Conservation (phyloP, 2,329 filamentous ascomycete species). For the Fusarium devonianum region DNA sequence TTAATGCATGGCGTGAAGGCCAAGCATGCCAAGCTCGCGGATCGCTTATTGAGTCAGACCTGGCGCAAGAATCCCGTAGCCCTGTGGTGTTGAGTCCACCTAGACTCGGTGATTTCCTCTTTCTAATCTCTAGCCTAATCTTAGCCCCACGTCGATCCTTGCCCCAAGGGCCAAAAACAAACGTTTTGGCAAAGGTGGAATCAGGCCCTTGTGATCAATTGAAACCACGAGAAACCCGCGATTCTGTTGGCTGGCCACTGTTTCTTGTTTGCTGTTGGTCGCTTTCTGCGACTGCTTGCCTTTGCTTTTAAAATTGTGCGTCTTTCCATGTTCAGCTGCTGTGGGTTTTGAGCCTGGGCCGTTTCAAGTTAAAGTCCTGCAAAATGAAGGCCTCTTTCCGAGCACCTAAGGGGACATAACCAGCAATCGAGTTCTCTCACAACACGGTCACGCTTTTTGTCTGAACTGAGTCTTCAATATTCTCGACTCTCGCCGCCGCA, state of each 20-base stretch:
- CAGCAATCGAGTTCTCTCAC: no score
- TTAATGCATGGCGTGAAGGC: neutral
- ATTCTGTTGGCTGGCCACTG: no score
- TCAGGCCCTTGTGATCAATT: neutral
- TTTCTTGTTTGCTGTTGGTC: neutral
- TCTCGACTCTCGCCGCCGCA: slow-evolving; percentile 6
- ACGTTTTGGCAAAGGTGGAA: slow-evolving; percentile 2
- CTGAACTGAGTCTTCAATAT: no score
- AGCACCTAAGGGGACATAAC: no score
- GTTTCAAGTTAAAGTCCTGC: slow-evolving; percentile 14
- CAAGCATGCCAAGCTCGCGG: neutral
- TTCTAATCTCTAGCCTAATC: slow-evolving; percentile 20
- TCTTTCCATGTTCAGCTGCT: neutral
- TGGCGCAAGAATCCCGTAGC: slow-evolving; percentile 7
- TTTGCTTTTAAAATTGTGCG: no score
- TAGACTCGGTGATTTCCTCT: slow-evolving; percentile 28
- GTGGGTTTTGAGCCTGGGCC: neutral
- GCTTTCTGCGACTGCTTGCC: neutral
- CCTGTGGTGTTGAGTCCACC: slow-evolving; percentile 6
- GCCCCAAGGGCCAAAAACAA: slow-evolving; percentile 17
- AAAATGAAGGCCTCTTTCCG: no score
- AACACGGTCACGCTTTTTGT: no score
- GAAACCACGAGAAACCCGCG: neutral
- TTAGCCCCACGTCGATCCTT: slow-evolving; percentile 21
- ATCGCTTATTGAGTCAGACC: neutral